Evolutionary conservation across 495 filamentous ascomycete genomes (phyloP).

Genomic region (Neurospora terricola): DNA sequence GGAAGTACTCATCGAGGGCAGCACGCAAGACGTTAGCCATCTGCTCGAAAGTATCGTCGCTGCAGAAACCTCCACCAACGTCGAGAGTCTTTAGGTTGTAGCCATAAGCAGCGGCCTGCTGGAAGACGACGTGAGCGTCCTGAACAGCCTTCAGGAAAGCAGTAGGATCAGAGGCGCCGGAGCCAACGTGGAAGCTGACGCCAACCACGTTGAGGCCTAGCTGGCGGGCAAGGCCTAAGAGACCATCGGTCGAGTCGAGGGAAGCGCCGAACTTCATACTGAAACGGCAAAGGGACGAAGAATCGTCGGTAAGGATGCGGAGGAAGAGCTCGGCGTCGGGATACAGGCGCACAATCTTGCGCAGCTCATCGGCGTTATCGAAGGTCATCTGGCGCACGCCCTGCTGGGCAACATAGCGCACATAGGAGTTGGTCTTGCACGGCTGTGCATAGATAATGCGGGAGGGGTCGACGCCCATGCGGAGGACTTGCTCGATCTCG

Average conservation of each 20-base stretch:
- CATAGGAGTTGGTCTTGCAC: slow-evolving; percentile 97
- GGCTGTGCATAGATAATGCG: slow-evolving; percentile 99
- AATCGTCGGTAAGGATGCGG: slow-evolving; percentile 92
- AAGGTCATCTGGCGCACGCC: slow-evolving; percentile 98
- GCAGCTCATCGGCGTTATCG: slow-evolving; percentile 94
- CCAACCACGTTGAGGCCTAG: slow-evolving; percentile 94
- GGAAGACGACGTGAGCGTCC: slow-evolving; percentile 83
- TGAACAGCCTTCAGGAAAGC: slow-evolving; percentile 83
- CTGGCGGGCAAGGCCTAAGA: slow-evolving; percentile 72
- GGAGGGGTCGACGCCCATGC: slow-evolving; percentile 73
- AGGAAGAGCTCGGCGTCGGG: slow-evolving; percentile 86
- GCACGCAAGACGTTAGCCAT: slow-evolving; percentile 75
- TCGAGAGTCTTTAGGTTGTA: slow-evolving; percentile 79
- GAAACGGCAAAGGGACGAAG: slow-evolving; percentile 81
- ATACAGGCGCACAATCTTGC: slow-evolving; percentile 88
- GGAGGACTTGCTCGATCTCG: slow-evolving; percentile 86
- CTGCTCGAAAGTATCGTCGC: slow-evolving; percentile 70
- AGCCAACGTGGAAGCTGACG: slow-evolving; percentile 96
- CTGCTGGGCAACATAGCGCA: slow-evolving; percentile 72
- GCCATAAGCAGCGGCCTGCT: slow-evolving; percentile 69
- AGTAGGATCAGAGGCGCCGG: slow-evolving; percentile 80
- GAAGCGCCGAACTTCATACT: slow-evolving; percentile 96
- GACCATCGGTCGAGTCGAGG: slow-evolving; percentile 63
- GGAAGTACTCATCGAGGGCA: slow-evolving; percentile 81
- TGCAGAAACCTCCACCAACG: slow-evolving; percentile 86